Evolutionary conservation across 1,284 basidiomycete genomes (phyloP).

Genomic region (Cutaneotrichosporon sp.): DNA sequence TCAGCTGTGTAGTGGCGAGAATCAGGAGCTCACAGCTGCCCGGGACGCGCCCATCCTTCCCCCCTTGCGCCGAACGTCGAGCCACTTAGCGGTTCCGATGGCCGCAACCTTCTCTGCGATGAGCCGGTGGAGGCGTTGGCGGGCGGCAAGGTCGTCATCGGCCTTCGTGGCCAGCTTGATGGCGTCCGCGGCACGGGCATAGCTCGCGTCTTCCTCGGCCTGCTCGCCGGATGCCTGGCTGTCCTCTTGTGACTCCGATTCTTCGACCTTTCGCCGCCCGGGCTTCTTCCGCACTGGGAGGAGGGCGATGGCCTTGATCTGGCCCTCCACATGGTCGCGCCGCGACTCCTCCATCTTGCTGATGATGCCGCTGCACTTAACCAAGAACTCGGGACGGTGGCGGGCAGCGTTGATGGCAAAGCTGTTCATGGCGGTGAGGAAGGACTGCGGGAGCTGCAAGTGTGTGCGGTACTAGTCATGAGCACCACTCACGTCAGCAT

Average conservation of each 20-base stretch:
- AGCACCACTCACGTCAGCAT: neutral
- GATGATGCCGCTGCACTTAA: constrained; percentile 4
- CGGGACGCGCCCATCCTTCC: constrained; percentile 15
- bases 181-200: neutral
- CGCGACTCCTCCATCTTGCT: constrained; percentile 7
- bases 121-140: neutral
- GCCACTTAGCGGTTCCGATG: constrained; percentile 24
- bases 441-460: constrained; percentile 10
- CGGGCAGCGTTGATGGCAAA: constrained; percentile 22
- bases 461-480: constrained; percentile 17
- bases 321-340: neutral
- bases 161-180: neutral
- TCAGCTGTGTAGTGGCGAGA: no score
- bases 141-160: neutral
- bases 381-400: constrained; percentile 12
- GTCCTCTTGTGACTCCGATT: neutral
- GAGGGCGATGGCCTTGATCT: neutral
- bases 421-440: constrained; percentile 19
- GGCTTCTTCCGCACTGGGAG: neutral
- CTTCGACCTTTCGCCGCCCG: neutral
- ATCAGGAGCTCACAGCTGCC: constrained; percentile 6
- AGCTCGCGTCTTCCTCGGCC: constrained; percentile 2
- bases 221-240: neutral
- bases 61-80: constrained; percentile 8
- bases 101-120: constrained; percentile 22